Conservation (phyloP, 495 filamentous ascomycete species). For the Tuber indicum region DNA sequence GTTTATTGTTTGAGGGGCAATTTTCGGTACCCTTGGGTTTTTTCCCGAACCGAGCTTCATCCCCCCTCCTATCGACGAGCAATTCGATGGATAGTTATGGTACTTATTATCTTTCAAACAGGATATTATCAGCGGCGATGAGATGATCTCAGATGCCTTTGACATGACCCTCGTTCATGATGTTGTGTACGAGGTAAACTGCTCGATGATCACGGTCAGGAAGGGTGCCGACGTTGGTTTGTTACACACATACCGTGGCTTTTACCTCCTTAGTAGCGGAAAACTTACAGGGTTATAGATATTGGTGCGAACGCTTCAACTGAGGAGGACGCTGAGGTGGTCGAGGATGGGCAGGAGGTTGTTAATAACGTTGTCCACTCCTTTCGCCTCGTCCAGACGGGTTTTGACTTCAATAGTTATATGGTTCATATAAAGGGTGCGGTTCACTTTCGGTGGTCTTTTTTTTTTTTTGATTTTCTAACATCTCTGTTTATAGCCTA, state of each 20-base stretch:
- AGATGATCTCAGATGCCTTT: conserved; percentile 94
- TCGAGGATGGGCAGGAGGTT: conserved; percentile 60
- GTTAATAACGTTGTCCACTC: conserved; percentile 94
- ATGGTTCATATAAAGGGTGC: conserved; percentile 72
- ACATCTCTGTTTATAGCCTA: conserved; percentile 54
- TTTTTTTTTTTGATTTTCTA: conserved; percentile 7
- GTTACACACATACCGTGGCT: conserved; percentile 39
- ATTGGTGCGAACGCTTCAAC: conserved; percentile 96
- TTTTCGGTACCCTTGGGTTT: too few relatives aligned
- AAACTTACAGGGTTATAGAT: conserved; percentile 48
- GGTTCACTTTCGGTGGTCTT: conserved; percentile 24
- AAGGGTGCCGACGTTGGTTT: conserved; percentile 64
- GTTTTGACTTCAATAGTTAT: conserved; percentile 80
- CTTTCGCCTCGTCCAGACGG: conserved; percentile 74
- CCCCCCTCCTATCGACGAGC: not conserved
- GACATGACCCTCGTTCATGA: conserved; percentile 67
- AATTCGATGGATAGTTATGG: conserved; percentile 3
- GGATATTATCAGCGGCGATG: conserved; percentile 86
- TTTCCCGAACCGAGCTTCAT: not conserved
- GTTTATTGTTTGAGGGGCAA: conserved; percentile 4
- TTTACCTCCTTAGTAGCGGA: conserved; percentile 14
- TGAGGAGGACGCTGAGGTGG: conserved; percentile 69
- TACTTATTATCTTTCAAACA: conserved; percentile 42
- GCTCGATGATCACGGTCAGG: conserved; percentile 66
- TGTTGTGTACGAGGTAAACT: conserved; percentile 79